Base-by-base conservation (phyloP, 2,329 filamentous ascomycete species). In the Cordyceps pruinosa region DNA sequence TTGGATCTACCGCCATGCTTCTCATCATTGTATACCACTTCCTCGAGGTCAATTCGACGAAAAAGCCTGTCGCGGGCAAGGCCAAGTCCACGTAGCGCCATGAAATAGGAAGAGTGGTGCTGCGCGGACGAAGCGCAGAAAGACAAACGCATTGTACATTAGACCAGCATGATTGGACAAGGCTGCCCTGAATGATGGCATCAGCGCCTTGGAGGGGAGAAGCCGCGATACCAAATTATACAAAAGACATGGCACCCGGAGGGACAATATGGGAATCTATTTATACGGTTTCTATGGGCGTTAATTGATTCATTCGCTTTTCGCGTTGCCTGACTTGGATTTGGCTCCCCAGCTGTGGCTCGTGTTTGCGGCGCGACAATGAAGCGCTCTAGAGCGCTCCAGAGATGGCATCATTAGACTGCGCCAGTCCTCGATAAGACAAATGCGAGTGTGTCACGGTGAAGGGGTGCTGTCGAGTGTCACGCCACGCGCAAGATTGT, bases 21-120 rank as follows among this genome's bases (percentile, higher is more conserved):
- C 81, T 99, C 61, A 97, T 97, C 63, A 85, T 99, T 30, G 75
- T 96, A 28, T 97, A 99, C 75, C 91, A 97, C 73, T 97, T 95
- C 76, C 85, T 99, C 66, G 93, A 97, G 72, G 83, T 96, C 77
- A 97, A 99, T 34, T 46, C 59, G 25, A 45, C 59, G 10, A 60
- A 64, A 15, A 41, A 49, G 17, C 56, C 60, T 5, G 56, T 58
- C 9, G n/a, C 53, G 15, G 56, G 47, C 25, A 56, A 68, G 65
- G 60, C 63, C 59, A 59, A 58, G 54, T 49, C 56, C 23, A 51
- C 41, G n/a, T 53, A 19, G 21, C 17, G 12, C 15, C 13, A 30
- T 12, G 26, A 26, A 5, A 30, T 19, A 15, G 19, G 10, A 4
- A 5, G 19, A 39, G 17, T 19, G 23, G 23, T 10, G 52, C 12